Percentiles rank a stretch among this genome's conserved stretches.
phyloP scores from a whole-genome alignment of 1,284 basidiomycete species.

The Volvariella volvacea region DNA sequence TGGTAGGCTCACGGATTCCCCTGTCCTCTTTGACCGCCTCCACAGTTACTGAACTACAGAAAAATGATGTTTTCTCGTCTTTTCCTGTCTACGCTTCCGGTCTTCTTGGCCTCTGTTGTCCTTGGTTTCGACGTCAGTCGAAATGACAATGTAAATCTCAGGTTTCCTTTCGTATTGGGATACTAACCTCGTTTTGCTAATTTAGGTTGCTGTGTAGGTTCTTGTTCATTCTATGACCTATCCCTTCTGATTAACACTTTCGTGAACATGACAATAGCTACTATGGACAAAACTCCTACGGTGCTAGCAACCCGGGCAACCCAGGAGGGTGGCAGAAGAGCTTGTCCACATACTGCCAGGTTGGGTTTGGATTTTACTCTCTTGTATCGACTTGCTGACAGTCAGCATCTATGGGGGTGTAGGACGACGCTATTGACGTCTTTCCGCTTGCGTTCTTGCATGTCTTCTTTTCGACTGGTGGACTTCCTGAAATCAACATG shows the following conservation, averaged over 20 bases:
- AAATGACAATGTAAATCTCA: background rate
- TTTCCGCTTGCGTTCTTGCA: slow-evolving; percentile 57
- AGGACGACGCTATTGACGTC: slow-evolving; percentile 44
- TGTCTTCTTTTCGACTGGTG: slow-evolving; percentile 48
- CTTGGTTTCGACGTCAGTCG: background rate
- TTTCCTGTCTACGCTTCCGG: too few species aligned
- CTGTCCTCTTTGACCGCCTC: too few species aligned
- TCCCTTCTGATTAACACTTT: background rate
- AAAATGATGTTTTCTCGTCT: too few species aligned
- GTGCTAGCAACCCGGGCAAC: slow-evolving; percentile 39
- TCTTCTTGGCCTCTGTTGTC: background rate
- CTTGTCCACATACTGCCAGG: slow-evolving; percentile 45
- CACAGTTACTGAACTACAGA: too few species aligned
- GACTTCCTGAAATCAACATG: slow-evolving; percentile 52
- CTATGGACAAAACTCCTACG: slow-evolving; percentile 47
- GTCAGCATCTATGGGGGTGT: background rate
- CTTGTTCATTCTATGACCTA: background rate
- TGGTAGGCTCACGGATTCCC: too few species aligned
- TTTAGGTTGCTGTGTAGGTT: slow-evolving; percentile 6
- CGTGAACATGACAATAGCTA: slow-evolving; percentile 12
- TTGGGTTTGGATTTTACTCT: slow-evolving; percentile 11
- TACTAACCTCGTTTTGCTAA: background rate
- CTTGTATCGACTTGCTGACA: too few species aligned
- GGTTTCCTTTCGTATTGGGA: too few species aligned
- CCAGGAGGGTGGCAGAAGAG: slow-evolving; percentile 40